Base-by-base conservation (phyloP, 768 basidiomycete species). In the Strobilomyces dryophilus region DNA sequence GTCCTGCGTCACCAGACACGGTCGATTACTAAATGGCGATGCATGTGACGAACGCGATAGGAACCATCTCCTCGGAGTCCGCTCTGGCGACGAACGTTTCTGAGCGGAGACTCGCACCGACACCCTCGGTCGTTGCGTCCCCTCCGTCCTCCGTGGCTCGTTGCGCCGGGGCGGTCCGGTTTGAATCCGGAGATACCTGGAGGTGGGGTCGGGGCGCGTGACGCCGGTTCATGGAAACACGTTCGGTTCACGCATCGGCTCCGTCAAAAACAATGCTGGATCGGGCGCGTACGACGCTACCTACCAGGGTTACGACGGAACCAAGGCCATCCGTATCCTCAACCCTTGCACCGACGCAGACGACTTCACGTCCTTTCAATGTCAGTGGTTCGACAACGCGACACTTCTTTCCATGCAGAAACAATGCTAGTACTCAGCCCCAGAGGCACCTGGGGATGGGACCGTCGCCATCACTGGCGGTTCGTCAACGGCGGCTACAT, bases 301-400 rank as follows among this genome's bases (percentile, higher is more conserved):
- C 10, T 95, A 91, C 68, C 71, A 83, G 49, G 86, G 95, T 67
- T 90, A 82, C 55, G 91, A 93, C 62, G 92, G 95, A 47, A 78
- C 81, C 17, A 81, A 78, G 48, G 76, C 87, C 39, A 91, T 95
- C 64, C 88, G 93, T 54, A 73, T 94, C 61, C 76, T 98, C 54
- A 83, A 86, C 60, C 86, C 92, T 4, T 95, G 93, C 66, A 76
- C 66, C 50, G 66, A 69, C 47, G 53, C 69, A 1, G 73, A 79
- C 53, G 68, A 83, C 60, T 76, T 82, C 59, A 54, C 72, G 14
- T 75, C 76, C 17, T 4, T 76, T 1, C 55, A 76, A 2, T 91
- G 89, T 60, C 75, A 81, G 58, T 89, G 88, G 87, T 89, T 80
- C 62, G 89, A 91, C 61, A 76, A 89, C 39, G 71, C 81, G 2